Conservation (phyloP, 2,329 filamentous ascomycete species). For the Rosellinia necatrix region DNA sequence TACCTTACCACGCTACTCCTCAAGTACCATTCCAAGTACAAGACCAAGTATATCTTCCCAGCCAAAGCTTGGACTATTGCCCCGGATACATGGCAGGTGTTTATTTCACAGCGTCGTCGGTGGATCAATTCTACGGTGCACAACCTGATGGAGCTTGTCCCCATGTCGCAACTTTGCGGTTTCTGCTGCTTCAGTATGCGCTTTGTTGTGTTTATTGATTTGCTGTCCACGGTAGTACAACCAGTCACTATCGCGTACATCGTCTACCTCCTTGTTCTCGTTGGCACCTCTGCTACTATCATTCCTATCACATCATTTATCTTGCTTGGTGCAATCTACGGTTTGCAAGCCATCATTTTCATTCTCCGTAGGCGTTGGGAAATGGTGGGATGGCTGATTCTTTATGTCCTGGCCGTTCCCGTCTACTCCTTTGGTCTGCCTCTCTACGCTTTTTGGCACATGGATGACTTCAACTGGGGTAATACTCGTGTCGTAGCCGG, state of each 20-base stretch:
- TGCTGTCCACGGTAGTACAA: conserved; percentile 89
- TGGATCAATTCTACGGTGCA: conserved; percentile 99
- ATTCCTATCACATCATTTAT: conserved; percentile 88
- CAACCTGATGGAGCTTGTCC: conserved; percentile 94
- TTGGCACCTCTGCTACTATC: conserved; percentile 63
- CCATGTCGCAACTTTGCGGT: conserved; percentile 90
- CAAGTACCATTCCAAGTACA: conserved; percentile 91
- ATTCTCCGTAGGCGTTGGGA: conserved; percentile 97
- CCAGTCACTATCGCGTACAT: conserved; percentile 92
- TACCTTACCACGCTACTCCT: conserved; percentile 93
- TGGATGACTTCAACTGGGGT: conserved; percentile 99
- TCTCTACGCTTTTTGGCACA: conserved; percentile 97
- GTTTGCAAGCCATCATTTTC: conserved; percentile 96
- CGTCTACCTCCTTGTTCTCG: conserved; percentile 80
- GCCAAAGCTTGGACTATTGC: conserved; percentile 97
- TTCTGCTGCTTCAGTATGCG: conserved; percentile 99
- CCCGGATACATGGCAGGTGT: conserved; percentile 90
- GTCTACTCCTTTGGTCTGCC: conserved; percentile 90
- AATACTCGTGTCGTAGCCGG: conserved; percentile 97
- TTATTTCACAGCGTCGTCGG: conserved; percentile 96
- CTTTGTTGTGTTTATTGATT: conserved; percentile 93
- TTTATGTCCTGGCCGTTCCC: conserved; percentile 89
- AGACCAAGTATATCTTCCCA: conserved; percentile 94
- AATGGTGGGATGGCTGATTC: conserved; percentile 99
- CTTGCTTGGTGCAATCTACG: conserved; percentile 92